Conservation (phyloP, 345 rosid genomes). For the Sonneratia caseolaris region DNA sequence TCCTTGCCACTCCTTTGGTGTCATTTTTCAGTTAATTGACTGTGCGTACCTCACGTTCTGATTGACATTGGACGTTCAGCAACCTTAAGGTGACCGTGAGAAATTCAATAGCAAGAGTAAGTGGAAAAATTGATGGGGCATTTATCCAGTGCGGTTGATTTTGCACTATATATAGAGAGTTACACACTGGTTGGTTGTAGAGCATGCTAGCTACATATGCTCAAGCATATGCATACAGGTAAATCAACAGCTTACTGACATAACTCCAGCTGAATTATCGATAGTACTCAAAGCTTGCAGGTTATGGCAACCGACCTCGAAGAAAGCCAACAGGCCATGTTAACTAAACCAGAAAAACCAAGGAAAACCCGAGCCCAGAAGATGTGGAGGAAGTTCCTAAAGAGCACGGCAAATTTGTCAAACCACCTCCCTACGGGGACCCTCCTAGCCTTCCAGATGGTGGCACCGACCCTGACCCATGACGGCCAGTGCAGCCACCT, state of each 20-base stretch:
- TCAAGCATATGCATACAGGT: too few relatives aligned
- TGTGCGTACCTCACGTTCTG: too few relatives aligned
- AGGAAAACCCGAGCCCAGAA: constrained; percentile 33
- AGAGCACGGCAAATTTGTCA: constrained; percentile 43
- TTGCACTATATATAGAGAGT: neutral
- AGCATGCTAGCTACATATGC: too few relatives aligned
- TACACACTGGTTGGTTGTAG: too few relatives aligned
- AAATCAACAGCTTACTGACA: neutral
- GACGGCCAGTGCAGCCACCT: constrained; percentile 43
- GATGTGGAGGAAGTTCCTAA: constrained; percentile 37
- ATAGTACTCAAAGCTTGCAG: neutral
- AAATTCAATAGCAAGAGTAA: too few relatives aligned
- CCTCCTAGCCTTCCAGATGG: constrained; percentile 39
- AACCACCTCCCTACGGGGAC: constrained; percentile 49
- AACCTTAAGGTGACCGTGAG: too few relatives aligned
- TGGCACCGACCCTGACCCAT: constrained; percentile 43
- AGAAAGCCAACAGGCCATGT: neutral
- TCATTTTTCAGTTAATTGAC: too few relatives aligned
- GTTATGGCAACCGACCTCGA: neutral
- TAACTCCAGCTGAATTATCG: neutral
- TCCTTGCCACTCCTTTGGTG: too few relatives aligned
- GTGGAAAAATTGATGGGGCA: neutral
- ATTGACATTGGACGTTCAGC: neutral
- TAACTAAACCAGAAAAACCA: constrained; percentile 3
- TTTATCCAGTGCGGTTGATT: too few relatives aligned